Percentiles rank a stretch among this genome's conserved stretches.
phyloP scores from a whole-genome alignment of 768 basidiomycete genomes.

The Leccinum olivaceopallidum region DNA sequence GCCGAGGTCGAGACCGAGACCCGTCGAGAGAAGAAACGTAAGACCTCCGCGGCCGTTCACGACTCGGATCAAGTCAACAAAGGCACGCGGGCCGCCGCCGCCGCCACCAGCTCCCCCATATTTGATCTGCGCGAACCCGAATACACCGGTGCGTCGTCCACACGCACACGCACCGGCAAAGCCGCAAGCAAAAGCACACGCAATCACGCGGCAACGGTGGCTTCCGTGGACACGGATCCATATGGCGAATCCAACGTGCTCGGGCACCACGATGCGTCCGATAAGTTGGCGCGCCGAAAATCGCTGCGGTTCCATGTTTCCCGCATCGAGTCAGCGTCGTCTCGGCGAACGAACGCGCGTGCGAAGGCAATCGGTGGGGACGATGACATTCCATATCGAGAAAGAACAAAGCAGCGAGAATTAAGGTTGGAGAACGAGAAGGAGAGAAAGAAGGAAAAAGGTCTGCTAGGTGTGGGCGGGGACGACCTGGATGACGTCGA shows the following conservation, averaged over 20 bases:
- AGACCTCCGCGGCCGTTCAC: slow-evolving; percentile 33
- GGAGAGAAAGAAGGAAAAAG: slow-evolving; percentile 36
- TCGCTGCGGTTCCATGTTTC: slow-evolving; percentile 92
- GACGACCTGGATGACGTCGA: slow-evolving; percentile 66
- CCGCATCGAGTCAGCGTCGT: slow-evolving; percentile 81
- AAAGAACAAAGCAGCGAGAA: slow-evolving; percentile 66
- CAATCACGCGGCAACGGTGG: not conserved
- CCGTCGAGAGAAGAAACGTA: slow-evolving; percentile 65
- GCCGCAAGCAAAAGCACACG: slow-evolving; percentile 10
- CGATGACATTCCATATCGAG: slow-evolving; percentile 91
- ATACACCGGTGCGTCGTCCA: slow-evolving; percentile 33
- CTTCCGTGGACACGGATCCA: slow-evolving; percentile 26
- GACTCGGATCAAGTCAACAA: slow-evolving; percentile 26
- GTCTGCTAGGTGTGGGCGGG: slow-evolving; percentile 49
- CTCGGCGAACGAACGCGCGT: slow-evolving; percentile 73
- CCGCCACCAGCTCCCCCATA: not conserved
- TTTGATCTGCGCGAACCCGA: slow-evolving; percentile 85
- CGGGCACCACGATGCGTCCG: slow-evolving; percentile 69
- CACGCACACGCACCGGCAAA: slow-evolving; percentile 14
- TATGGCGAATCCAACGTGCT: slow-evolving; percentile 79
- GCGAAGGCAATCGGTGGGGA: slow-evolving; percentile 79
- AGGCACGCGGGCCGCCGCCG: slow-evolving; percentile 39
- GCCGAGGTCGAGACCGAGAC: slow-evolving; percentile 1
- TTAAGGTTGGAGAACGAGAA: slow-evolving; percentile 50
- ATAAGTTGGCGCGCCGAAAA: slow-evolving; percentile 81